phyloP scores from a whole-genome alignment of 2,329 filamentous ascomycete genomes.

The Cryphonectria japonica region DNA sequence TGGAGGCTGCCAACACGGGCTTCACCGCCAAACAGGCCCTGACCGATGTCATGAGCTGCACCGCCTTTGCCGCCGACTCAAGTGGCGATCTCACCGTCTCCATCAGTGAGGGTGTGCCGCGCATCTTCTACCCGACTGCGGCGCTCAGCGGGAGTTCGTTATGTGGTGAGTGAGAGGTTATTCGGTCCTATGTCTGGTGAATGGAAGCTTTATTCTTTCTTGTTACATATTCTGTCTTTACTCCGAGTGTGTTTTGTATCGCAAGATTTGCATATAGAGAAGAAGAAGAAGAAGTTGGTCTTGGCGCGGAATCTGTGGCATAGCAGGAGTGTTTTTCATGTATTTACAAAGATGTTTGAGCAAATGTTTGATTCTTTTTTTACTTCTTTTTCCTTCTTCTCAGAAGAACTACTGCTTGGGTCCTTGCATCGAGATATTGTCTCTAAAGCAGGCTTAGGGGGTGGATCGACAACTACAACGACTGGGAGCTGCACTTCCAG shows the following conservation, averaged over 20 bases:
- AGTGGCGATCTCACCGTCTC: slow-evolving; percentile 48
- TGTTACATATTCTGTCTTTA: neutral
- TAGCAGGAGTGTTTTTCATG: neutral
- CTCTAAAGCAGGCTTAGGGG: slow-evolving; percentile 7
- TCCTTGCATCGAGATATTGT: neutral
- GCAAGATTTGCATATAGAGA: neutral
- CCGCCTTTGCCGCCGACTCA: slow-evolving; percentile 44
- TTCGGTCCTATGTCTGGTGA: neutral
- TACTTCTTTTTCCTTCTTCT: neutral
- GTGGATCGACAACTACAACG: slow-evolving; percentile 36
- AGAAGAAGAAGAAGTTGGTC: neutral
- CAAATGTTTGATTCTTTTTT: neutral
- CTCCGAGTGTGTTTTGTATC: neutral
- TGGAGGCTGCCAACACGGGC: slow-evolving; percentile 43
- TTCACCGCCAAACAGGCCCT: slow-evolving; percentile 41
- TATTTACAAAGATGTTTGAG: neutral
- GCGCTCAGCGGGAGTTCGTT: slow-evolving; percentile 41
- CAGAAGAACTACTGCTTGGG: neutral
- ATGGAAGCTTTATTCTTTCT: neutral
- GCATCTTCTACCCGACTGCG: slow-evolving; percentile 44
- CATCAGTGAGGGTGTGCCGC: slow-evolving; percentile 48
- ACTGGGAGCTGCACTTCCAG: slow-evolving; percentile 20
- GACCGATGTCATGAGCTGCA: slow-evolving; percentile 50
- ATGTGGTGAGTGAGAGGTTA: slow-evolving; percentile 34
- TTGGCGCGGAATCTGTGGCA: neutral